Base-by-base conservation (phyloP, 768 basidiomycete genomes). In the Rhodosporidiobolus odoratus region DNA sequence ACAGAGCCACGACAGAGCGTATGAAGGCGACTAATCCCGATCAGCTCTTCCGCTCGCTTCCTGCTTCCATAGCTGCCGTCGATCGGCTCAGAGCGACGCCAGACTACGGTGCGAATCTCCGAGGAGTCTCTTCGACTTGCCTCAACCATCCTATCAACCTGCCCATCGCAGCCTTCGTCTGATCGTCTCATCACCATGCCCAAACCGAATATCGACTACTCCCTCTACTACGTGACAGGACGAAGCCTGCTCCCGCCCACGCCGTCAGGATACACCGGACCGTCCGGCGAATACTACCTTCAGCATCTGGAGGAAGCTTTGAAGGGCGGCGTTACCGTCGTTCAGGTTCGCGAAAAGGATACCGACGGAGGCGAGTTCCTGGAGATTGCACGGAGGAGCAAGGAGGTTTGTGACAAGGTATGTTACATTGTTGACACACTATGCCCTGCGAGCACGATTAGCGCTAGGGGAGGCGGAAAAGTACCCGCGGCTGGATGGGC, bases 171-270 rank as follows among this genome's bases (percentile, higher is more conserved):
- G n/a, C n/a, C n/a, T n/a, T n/a, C n/a, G n/a, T n/a, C n/a, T n/a
- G n/a, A n/a, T n/a, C n/a, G n/a, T n/a, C n/a, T n/a, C n/a, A n/a
- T 32, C 75, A 78, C 59, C 75, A 75, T 75, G 74, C 58, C 66
- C 5, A 78, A 77, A 50, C 69, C 74, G 4, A 34, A 53, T 13
- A 66, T 81, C 34, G 80, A 81, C 75, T 81, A 81, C 75, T 78
- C 89, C 0, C 79, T 96, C 16, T 97, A 95, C 78, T 84, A 95
- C 50, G 93, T 96, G 12, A 94, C 92, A 0, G 90, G 89, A 23
- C 83, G 92, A 63, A 84, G 87, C 30, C 80, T 92, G 1, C 82
- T 95, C 8, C 91, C 92, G 0, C 23, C 68, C 12, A 17, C 16
- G 81, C 83, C 30, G 87, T 86, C 77, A 1, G 13, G 41, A 2